A percentile compares a stretch with the other conserved stretches of the same genome.
These are phyloP conservation scores for Spathaspora girioi DNA, from an alignment of 805 yeast genomes.

Conservation along the genomic window DNA sequence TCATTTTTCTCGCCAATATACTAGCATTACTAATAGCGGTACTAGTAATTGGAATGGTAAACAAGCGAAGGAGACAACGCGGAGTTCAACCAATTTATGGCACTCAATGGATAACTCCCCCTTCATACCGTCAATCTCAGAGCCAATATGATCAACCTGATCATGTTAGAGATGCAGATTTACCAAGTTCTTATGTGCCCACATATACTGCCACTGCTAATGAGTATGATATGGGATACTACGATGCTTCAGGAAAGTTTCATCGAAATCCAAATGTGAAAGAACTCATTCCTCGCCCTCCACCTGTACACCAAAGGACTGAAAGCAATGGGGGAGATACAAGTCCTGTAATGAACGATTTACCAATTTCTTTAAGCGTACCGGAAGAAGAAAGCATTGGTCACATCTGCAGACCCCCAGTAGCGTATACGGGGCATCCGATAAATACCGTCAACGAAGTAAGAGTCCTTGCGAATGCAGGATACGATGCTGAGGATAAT, in stretches of 20 bases:
- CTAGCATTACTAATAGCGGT: background rate
- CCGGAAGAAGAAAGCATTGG: background rate
- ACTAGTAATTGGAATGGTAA: slow-evolving; percentile 24
- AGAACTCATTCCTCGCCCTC: slow-evolving; percentile 8
- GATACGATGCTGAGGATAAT: too few species aligned
- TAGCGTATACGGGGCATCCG: background rate
- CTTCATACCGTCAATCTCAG: slow-evolving; percentile 66
- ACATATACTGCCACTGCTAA: slow-evolving; percentile 63
- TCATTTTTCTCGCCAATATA: background rate
- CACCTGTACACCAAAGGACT: slow-evolving; percentile 16
- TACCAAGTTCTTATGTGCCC: slow-evolving; percentile 51
- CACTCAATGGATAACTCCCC: slow-evolving; percentile 85
- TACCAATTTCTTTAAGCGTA: background rate
- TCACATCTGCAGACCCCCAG: background rate
- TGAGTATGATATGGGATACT: slow-evolving; percentile 73
- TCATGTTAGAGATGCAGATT: slow-evolving; percentile 34
- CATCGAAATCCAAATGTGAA: slow-evolving; percentile 31
- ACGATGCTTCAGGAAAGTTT: slow-evolving; percentile 55
- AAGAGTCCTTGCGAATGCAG: too few species aligned
- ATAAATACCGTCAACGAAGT: background rate
- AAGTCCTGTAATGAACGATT: background rate
- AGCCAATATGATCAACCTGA: slow-evolving; percentile 46
- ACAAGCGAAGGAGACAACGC: slow-evolving; percentile 44
- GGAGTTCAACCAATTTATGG: slow-evolving; percentile 65
- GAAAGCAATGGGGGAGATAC: background rate